Conservation (phyloP, 352 stramenopile genomes). For the Phytophthora foliorum region DNA sequence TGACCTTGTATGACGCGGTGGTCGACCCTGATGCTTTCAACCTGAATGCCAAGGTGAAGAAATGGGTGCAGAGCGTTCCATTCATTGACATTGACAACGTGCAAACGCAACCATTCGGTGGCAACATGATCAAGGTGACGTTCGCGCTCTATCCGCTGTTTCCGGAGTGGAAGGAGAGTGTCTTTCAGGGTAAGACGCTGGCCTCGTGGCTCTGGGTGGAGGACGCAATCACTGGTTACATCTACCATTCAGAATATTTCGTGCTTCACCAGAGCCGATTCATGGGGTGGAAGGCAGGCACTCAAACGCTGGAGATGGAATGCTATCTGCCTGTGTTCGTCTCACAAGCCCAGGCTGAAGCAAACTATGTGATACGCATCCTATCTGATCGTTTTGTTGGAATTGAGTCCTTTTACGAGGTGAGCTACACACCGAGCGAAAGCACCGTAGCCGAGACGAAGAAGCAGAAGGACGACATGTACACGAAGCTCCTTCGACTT, state of each 20-base stretch:
- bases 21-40: constrained; percentile 48
- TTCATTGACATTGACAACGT: constrained; percentile 77
- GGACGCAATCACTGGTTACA: constrained; percentile 92
- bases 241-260: constrained; percentile 96
- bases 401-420: constrained; percentile 91
- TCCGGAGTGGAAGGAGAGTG: constrained; percentile 71
- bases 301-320: constrained; percentile 88
- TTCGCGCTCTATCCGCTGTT: constrained; percentile 84
- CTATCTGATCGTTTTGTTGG: constrained; percentile 98
- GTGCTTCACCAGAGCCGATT: constrained; percentile 87
- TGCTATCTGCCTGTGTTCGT: constrained; percentile 98
- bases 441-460: constrained; percentile 37
- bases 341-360: constrained; percentile 84
- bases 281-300: constrained; percentile 70
- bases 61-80: constrained; percentile 73
- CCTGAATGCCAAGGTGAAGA: constrained; percentile 67
- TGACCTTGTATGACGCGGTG: constrained; percentile 74
- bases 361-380: constrained; percentile 95
- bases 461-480: constrained; percentile 79
- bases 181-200: constrained; percentile 64
- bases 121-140: constrained; percentile 94
- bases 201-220: constrained; percentile 99
- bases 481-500: constrained; percentile 94
- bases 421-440: constrained; percentile 64
- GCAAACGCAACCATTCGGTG: constrained; percentile 96